Evolutionary conservation across 2,329 filamentous ascomycete species (phyloP), one percentile per base, ranked within the genome.

Genomic region (Leptographium radiaticola): DNA sequence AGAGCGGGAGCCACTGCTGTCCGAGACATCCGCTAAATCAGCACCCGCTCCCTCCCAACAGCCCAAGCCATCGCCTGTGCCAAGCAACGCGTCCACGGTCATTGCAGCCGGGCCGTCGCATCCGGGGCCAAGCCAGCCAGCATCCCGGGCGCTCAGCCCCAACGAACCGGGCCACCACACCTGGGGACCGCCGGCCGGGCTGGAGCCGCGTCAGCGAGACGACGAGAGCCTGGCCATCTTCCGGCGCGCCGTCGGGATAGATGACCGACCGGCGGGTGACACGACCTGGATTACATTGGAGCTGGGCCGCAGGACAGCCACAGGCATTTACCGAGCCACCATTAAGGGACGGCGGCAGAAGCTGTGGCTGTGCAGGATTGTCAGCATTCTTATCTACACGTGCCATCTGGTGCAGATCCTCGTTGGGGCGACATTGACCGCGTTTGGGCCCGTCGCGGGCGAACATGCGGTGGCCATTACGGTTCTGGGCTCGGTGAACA

Each of bases 401-500:
- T 67, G 68, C 40, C 70, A 76, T 57, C 65, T 74, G 42, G 58
- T 64, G 1, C 73, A 77, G 57, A 68, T 77, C 45, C 61, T 76
- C 42, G 67, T 75, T 48, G 74, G 72, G 4, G 74, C 74, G 0
- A 65, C 66, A 0, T 64, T 78, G 13, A 75, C 74, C 1, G 68
- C 71, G 0, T 63, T 77, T 10, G 74, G 75, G 0, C 67, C 74
- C 0, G 61, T 63, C 0, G 68, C 74, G 16, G 69, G 75, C 2
- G 67, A 74, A 16, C 73, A 83, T 58, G 64, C 76, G 18, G 68
- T 72, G 20, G 49, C 62, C 15, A 77, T 85, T 62, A 80, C 78
- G 11, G 64, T 77, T 0, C 67, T 85, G 1, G 81, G 83, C 4
- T 80, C 80, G 1, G 63, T 79, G 12, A 86, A 85, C 60, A 83